Evolutionary conservation across 2,329 filamentous ascomycete species (phyloP).

Genomic region (Ceratocystis ficicola): DNA sequence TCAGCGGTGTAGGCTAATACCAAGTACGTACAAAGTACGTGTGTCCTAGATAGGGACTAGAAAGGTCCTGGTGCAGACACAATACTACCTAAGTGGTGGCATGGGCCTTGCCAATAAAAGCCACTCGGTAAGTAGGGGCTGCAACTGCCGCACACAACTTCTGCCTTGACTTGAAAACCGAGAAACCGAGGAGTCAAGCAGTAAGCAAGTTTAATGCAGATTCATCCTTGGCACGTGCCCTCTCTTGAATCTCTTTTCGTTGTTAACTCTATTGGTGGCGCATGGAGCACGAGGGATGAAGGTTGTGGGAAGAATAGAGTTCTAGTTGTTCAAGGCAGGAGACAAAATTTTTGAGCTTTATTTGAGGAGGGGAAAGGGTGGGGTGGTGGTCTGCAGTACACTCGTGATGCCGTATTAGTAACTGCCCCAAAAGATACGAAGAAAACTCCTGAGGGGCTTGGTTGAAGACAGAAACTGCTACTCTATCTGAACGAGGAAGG

Average conservation of each 20-base stretch:
- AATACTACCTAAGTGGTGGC: constrained; percentile 3
- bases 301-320: constrained; percentile 5
- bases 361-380: neutral
- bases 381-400: neutral
- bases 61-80: neutral
- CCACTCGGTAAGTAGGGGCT: constrained; percentile 8
- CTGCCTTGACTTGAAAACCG: neutral
- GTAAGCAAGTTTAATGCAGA: neutral
- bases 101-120: neutral
- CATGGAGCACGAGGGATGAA: neutral
- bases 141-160: neutral
- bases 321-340: neutral
- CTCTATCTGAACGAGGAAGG: neutral
- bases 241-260: neutral
- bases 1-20: no score
- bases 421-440: neutral
- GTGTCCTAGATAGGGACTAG: neutral
- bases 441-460: neutral
- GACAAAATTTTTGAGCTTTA: neutral
- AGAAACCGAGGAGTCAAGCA: neutral
- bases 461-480: neutral
- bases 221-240: neutral
- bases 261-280: neutral
- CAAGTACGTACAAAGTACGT: neutral
- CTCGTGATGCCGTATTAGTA: neutral